A percentile compares a stretch with the other conserved stretches of the same genome.
These are phyloP conservation scores for Suhomyces atakaporum DNA, from an alignment of 1,139 yeast genomes.

Conservation along the genomic window DNA sequence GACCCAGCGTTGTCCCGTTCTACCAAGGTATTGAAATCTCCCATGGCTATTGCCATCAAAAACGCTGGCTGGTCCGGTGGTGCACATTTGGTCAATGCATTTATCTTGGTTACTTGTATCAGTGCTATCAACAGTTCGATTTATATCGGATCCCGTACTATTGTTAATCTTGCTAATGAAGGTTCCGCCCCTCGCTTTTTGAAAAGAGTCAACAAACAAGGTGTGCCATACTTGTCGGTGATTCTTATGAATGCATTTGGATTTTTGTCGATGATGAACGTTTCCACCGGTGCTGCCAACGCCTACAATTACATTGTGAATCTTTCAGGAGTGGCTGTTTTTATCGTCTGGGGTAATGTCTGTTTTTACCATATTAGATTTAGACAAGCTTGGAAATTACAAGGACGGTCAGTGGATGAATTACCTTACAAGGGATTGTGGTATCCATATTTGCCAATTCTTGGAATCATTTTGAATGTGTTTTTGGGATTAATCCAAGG, in stretches of 20 bases:
- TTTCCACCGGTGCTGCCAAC: conserved; percentile 53
- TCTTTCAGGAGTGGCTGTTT: conserved; percentile 57
- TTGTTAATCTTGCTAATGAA: conserved; percentile 52
- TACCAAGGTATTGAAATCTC: conserved; percentile 37
- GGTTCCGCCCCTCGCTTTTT: conserved; percentile 52
- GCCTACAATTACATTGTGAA: conserved; percentile 57
- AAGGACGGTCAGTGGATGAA: conserved; percentile 48
- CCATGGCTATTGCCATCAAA: conserved; percentile 45
- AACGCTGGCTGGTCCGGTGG: conserved; percentile 54
- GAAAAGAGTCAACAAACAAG: conserved; percentile 43
- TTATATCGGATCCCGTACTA: conserved; percentile 53
- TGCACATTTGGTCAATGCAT: conserved; percentile 52
- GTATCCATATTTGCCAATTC: conserved; percentile 54
- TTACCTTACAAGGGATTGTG: conserved; percentile 56
- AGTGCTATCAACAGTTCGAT: conserved; percentile 57
- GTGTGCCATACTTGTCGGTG: conserved; percentile 54
- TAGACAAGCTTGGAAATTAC: conserved; percentile 50
- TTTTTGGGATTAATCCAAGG: conserved; percentile 67
- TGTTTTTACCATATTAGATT: conserved; percentile 50
- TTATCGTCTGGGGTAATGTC: conserved; percentile 53
- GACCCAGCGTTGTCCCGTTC: conserved; percentile 35
- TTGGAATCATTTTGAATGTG: conserved; percentile 52
- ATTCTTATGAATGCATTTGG: conserved; percentile 51
- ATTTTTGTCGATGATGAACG: conserved; percentile 51
- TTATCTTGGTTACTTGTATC: conserved; percentile 52